phyloP scores from a whole-genome alignment of 129 eudicot species.

The Tagetes erecta region DNA sequence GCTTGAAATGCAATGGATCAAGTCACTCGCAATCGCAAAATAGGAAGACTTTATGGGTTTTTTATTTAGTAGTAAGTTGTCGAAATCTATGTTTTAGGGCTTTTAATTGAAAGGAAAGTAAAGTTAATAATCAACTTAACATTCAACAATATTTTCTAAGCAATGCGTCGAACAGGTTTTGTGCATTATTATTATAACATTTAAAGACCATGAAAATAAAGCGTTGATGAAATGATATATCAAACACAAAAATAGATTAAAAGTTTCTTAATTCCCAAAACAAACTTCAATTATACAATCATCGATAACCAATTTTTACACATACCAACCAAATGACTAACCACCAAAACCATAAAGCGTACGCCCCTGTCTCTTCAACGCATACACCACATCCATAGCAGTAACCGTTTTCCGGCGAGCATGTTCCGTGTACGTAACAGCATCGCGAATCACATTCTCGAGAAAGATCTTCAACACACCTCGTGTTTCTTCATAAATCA shows the following conservation, averaged over 20 bases:
- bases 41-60: too few relatives aligned
- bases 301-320: background rate
- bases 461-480: background rate
- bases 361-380: background rate
- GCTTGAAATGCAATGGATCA: too few relatives aligned
- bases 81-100: too few relatives aligned
- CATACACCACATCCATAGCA: background rate
- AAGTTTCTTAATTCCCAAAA: background rate
- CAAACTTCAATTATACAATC: background rate
- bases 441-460: background rate
- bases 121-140: too few relatives aligned
- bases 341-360: background rate
- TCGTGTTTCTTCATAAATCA: background rate
- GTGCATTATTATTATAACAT: too few relatives aligned
- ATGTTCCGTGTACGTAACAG: background rate
- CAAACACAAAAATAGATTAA: background rate
- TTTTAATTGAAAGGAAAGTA: too few relatives aligned
- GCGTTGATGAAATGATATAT: background rate
- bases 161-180: too few relatives aligned
- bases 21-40: too few relatives aligned
- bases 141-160: too few relatives aligned
- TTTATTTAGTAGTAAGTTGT: too few relatives aligned
- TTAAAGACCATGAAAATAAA: too few relatives aligned
- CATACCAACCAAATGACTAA: background rate
- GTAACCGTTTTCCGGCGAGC: background rate